Base-by-base conservation (phyloP, 495 filamentous ascomycete genomes). In the Penicillium steckii region DNA sequence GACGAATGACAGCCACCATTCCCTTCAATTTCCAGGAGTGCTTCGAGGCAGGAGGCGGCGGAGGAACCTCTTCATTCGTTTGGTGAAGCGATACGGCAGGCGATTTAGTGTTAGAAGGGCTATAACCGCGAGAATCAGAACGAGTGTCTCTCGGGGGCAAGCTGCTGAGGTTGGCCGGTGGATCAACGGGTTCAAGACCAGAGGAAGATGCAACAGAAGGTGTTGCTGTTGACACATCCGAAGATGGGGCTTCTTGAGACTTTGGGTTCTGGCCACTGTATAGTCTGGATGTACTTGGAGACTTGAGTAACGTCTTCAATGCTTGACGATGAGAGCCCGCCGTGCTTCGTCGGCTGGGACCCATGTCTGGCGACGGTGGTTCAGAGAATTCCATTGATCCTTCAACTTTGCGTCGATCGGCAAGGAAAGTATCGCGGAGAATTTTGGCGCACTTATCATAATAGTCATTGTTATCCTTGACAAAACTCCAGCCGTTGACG, bases 401-500 rank as follows among this genome's bases (percentile, higher is more conserved):
- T 23, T 84, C 75, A 48, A 67, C 72, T 44, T 74, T 78, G 43
- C 80, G 76, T 58, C 83, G 87, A 66, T 95, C 93, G 48, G 78
- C 80, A 48, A 93, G 72, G 62, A 97, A 99, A 64, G 89, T 89
- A 7, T 94, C 83, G 57, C 84, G 86, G 29, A 99, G 73, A 47
- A 97, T 95, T 44, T 72, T 83, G 12, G 94, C 85, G 57, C 87
- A 92, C 61, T 88, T 88, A 61, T 97, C 89, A 60, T 99, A 99
- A 60, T 99, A 99, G 41, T 95, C 91, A 40, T 96, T 91, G 63
- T 99, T 99, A 69, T 99, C 94, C 69, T 99, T 99, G 63, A 99
- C 94, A 64, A 99, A 99, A 62, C 93, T 97, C 94, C 94, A 99
- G 15, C 94, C 94, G 68, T 99, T 99, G 53, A 99, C 95, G 64